Conservation (phyloP, 352 stramenopile species). For the Phytophthora aleatoria region DNA sequence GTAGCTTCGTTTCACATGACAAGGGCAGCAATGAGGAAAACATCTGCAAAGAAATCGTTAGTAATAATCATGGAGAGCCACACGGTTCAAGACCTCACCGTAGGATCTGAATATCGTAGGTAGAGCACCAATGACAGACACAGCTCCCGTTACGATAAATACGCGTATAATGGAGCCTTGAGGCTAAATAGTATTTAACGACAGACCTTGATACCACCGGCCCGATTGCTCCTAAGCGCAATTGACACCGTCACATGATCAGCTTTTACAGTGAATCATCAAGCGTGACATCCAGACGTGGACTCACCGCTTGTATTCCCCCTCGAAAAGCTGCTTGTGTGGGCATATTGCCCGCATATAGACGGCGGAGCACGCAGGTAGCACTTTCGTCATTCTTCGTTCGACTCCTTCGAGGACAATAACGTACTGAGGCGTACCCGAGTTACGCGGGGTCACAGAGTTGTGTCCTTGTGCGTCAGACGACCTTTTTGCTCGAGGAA, state of each 20-base stretch:
- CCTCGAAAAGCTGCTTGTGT: constrained; percentile 48
- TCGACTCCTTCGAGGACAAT: neutral
- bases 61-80: too few species aligned
- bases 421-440: neutral
- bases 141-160: neutral
- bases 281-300: neutral
- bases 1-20: constrained; percentile 67
- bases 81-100: neutral
- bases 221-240: constrained; percentile 42
- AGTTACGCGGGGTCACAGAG: too few species aligned
- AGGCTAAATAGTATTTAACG: neutral
- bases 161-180: neutral
- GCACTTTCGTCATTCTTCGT: neutral
- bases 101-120: neutral
- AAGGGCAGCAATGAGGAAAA: constrained; percentile 70
- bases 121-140: neutral
- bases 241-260: neutral
- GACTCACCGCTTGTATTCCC: constrained; percentile 63
- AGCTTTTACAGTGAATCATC: neutral
- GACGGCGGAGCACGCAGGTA: constrained; percentile 37
- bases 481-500: too few species aligned
- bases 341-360: constrained; percentile 45
- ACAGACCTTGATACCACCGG: constrained; percentile 43
- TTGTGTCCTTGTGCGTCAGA: too few species aligned
- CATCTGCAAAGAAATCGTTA: constrained; percentile 21